Percentiles rank a stretch among this genome's conserved stretches.
These are phyloP conservation scores for Stephania yunnanensis DNA, from an alignment of 164 flowering plant species.

Conservation along the genomic window DNA sequence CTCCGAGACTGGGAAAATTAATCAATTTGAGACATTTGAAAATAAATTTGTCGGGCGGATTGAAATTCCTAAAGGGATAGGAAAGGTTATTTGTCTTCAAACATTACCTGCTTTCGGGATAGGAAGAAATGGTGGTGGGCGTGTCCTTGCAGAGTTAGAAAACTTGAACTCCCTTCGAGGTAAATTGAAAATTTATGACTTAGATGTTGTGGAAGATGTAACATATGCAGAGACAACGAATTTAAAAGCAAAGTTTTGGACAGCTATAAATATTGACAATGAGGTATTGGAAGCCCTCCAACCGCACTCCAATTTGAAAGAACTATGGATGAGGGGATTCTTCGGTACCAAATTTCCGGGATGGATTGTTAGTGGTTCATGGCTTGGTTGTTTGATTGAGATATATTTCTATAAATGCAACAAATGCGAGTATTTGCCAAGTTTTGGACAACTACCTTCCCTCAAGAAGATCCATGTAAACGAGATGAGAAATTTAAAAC, in stretches of 20 bases:
- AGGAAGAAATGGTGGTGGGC: neutral
- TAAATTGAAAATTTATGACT: neutral
- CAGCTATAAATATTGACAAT: neutral
- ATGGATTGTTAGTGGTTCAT: slow-evolving; percentile 1
- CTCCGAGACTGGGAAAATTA: neutral
- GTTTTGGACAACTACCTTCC: slow-evolving; percentile 19
- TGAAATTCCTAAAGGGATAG: neutral
- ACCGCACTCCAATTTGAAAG: slow-evolving; percentile 12
- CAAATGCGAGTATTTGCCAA: slow-evolving; percentile 8
- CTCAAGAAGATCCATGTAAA: slow-evolving; percentile 6
- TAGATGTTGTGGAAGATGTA: slow-evolving; percentile 8
- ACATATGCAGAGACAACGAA: slow-evolving; percentile 7
- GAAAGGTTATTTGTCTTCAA: slow-evolving; percentile 11
- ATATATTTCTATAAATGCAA: neutral
- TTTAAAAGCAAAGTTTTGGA: slow-evolving; percentile 3
- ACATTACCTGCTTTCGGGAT: slow-evolving; percentile 12
- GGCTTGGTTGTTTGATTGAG: neutral
- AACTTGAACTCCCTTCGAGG: slow-evolving; percentile 6
- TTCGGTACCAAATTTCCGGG: slow-evolving; percentile 3
- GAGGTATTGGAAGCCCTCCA: slow-evolving; percentile 15
- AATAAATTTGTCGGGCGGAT: neutral
- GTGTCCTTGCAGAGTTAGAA: slow-evolving; percentile 8
- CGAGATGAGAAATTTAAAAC: slow-evolving; percentile 6
- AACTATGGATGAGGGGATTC: neutral
- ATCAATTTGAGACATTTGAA: slow-evolving; percentile 4